These are phyloP conservation scores for Candida sanyaensis DNA, from an alignment of 1,139 yeast genomes.

Conservation along the genomic window DNA sequence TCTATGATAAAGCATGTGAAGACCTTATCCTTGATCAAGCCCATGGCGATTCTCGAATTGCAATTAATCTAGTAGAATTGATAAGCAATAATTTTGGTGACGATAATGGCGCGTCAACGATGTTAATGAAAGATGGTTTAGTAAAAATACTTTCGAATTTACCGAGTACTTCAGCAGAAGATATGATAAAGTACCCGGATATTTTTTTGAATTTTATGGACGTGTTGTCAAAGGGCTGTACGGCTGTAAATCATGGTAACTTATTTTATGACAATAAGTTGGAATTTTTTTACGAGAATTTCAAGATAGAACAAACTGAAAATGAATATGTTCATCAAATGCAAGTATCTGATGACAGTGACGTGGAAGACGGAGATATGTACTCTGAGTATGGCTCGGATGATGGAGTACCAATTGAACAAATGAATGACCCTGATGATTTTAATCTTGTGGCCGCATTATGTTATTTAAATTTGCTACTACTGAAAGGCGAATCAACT, in stretches of 20 bases:
- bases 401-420: background rate
- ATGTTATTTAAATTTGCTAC: slow-evolving; percentile 17
- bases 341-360: slow-evolving; percentile 40
- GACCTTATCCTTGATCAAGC: slow-evolving; percentile 19
- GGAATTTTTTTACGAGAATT: slow-evolving; percentile 12
- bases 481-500: slow-evolving; percentile 27
- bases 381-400: slow-evolving; percentile 23
- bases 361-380: slow-evolving; percentile 18
- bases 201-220: slow-evolving; percentile 1
- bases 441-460: slow-evolving; percentile 7
- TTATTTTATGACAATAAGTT: slow-evolving; percentile 4
- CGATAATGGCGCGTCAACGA: background rate
- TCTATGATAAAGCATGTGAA: slow-evolving; percentile 12
- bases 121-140: background rate
- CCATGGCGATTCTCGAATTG: slow-evolving; percentile 37
- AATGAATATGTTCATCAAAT: slow-evolving; percentile 21
- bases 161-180: background rate
- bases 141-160: slow-evolving; percentile 1
- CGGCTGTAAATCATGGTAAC: background rate
- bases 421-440: background rate
- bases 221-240: slow-evolving; percentile 1
- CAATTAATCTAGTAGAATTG: slow-evolving; percentile 33
- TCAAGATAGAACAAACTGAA: slow-evolving; percentile 12
- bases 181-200: background rate
- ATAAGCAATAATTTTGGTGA: slow-evolving; percentile 19